These are phyloP conservation scores for Mucuna pruriens DNA, from an alignment of 306 rosid species.

Conservation along the genomic window DNA sequence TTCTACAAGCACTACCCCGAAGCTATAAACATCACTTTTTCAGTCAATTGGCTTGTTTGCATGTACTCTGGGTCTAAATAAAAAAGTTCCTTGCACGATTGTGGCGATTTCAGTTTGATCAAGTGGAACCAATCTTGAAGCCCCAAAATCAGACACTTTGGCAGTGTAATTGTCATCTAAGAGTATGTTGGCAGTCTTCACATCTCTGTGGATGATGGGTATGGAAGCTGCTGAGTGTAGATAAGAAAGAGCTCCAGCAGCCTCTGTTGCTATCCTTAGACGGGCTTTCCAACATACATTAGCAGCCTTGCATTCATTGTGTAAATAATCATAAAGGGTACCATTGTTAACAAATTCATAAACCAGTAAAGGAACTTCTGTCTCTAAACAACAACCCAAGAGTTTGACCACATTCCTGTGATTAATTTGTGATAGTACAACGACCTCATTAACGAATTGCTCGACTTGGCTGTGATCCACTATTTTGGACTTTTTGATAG, in stretches of 20 bases:
- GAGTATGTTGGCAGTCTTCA: background rate
- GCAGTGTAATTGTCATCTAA: background rate
- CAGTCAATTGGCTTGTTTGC: background rate
- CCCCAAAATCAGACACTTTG: background rate
- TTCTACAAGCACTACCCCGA: background rate
- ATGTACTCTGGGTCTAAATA: slow-evolving; percentile 20
- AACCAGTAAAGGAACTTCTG: background rate
- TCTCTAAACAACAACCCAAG: background rate
- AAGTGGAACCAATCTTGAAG: slow-evolving; percentile 24
- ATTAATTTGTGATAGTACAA: slow-evolving; percentile 29
- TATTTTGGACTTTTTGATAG: background rate
- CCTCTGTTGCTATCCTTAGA: slow-evolving; percentile 4
- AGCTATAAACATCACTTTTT: background rate
- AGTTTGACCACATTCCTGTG: slow-evolving; percentile 21
- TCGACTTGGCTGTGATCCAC: background rate
- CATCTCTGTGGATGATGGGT: slow-evolving; percentile 16
- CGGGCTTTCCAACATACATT: background rate
- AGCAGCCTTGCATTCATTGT: background rate
- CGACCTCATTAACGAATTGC: slow-evolving; percentile 30
- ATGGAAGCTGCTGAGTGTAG: background rate
- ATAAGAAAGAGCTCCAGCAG: background rate
- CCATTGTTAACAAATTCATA: background rate
- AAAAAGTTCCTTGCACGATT: slow-evolving; percentile 6
- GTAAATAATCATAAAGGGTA: slow-evolving; percentile 15
- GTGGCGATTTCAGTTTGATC: slow-evolving; percentile 16